phyloP scores from a whole-genome alignment of 2,329 filamentous ascomycete species.

The Microcyclospora pomicola region DNA sequence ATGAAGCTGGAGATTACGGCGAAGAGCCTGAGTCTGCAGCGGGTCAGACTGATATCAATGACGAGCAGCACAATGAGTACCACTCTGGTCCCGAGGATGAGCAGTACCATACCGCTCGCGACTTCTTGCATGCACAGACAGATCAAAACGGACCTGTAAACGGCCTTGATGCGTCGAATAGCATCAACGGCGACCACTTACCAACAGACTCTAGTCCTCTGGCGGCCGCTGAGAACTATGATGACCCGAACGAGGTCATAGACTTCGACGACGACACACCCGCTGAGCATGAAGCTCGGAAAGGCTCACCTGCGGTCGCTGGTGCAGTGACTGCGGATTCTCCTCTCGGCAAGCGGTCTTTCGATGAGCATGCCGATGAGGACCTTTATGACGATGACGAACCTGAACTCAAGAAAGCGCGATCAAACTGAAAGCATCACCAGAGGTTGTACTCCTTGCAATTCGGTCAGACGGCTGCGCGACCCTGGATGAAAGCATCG shows the following conservation, averaged over 20 bases:
- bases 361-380: constrained; percentile 15
- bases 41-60: constrained; percentile 4
- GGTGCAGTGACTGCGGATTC: constrained; percentile 8
- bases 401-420: constrained; percentile 11
- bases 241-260: constrained; percentile 11
- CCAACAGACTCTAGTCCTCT: too few species aligned
- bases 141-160: constrained; percentile 6
- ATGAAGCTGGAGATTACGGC: constrained; percentile 2
- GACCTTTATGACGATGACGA: constrained; percentile 12
- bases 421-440: not conserved
- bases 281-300: constrained; percentile 8
- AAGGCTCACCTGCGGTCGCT: constrained; percentile 4
- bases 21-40: constrained; percentile 1
- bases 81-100: constrained; percentile 9
- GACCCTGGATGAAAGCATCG: too few species aligned
- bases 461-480: too few species aligned
- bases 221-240: not conserved
- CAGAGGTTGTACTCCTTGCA: not conserved
- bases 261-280: constrained; percentile 17
- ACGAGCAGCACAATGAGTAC: constrained; percentile 6
- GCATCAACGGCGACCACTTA: too few species aligned
- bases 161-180: not conserved
- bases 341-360: constrained; percentile 19
- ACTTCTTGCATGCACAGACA: constrained; percentile 9
- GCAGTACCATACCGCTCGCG: constrained; percentile 8